A percentile compares a stretch with the other conserved stretches of the same genome.
phyloP scores from a whole-genome alignment of 441 rosid species.

The Brassica hybrid region DNA sequence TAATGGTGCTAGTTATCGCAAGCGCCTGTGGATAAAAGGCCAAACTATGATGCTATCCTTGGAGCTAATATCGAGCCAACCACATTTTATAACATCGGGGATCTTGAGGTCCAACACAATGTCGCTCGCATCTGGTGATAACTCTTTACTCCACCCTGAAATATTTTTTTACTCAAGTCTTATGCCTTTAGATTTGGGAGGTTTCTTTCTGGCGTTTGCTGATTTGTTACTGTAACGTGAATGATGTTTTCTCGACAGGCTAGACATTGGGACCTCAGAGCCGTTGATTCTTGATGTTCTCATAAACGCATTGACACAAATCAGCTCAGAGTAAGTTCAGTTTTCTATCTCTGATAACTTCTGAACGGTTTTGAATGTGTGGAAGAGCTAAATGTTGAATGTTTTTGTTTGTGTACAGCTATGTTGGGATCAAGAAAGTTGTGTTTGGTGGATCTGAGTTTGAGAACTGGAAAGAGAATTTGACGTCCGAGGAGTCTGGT shows the following conservation, averaged over 20 bases:
- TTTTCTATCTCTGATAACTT: neutral
- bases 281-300: conserved; percentile 82
- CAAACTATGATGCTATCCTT: conserved; percentile 73
- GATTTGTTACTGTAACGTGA: no score
- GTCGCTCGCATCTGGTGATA: conserved; percentile 80
- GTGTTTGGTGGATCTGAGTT: conserved; percentile 85
- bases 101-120: conserved; percentile 89
- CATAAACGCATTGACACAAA: conserved; percentile 88
- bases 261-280: conserved; percentile 81
- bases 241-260: no score
- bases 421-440: conserved; percentile 76
- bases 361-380: neutral
- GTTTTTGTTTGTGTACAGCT: conserved; percentile 50
- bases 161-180: neutral
- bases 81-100: conserved; percentile 89
- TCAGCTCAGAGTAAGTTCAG: conserved; percentile 83
- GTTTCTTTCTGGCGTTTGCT: neutral
- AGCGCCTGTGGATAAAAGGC: conserved; percentile 71
- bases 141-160: conserved; percentile 10
- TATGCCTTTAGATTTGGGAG: no score
- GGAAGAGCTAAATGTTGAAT: conserved; percentile 4
- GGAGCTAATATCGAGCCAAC: conserved; percentile 87
- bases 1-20: conserved; percentile 68
- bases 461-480: conserved; percentile 81
- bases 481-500: conserved; percentile 74